These are phyloP conservation scores for Penium margaritaceum DNA, from an alignment of 139 green algal genomes.

Conservation along the genomic window DNA sequence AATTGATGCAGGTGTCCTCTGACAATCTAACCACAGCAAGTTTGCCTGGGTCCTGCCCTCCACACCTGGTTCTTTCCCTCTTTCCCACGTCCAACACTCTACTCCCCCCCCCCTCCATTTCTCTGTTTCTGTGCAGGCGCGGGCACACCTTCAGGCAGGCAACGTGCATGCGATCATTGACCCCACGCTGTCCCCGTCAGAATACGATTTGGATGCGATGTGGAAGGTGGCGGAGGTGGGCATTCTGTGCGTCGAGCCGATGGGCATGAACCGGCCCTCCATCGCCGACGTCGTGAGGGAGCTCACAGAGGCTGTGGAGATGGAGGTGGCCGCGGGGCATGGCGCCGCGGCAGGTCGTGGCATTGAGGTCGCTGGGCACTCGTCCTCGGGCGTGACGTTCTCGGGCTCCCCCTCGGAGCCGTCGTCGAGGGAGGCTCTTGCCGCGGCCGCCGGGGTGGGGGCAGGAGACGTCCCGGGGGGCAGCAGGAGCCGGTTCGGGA, in stretches of 20 bases:
- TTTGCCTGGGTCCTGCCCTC: too few species aligned
- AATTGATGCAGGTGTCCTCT: too few species aligned
- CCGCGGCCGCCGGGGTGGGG: too few species aligned
- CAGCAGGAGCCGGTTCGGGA: too few species aligned
- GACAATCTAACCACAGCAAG: too few species aligned
- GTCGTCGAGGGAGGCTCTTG: too few species aligned
- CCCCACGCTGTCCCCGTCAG: not conserved
- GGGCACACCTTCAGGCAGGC: conserved; percentile 17
- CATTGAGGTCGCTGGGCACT: too few species aligned
- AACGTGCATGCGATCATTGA: conserved; percentile 22
- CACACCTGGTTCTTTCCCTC: not conserved
- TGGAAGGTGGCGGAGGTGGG: conserved; percentile 36
- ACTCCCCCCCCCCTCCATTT: not conserved
- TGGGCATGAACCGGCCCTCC: conserved; percentile 18
- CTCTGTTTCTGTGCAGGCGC: conserved; percentile 15
- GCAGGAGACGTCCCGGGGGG: too few species aligned
- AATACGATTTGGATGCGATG: conserved; percentile 31
- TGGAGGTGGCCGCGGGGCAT: conserved; percentile 4
- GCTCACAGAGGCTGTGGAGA: conserved; percentile 21
- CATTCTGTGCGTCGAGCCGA: conserved; percentile 29
- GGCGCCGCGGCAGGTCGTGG: too few species aligned
- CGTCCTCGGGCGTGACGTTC: too few species aligned
- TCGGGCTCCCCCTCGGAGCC: too few species aligned
- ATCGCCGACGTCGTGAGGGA: conserved; percentile 28
- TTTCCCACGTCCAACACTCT: not conserved